A percentile compares a stretch with the other conserved stretches of the same genome.
Conservation (phyloP, 2,329 filamentous ascomycete genomes). For the Zopfia rhizophila region DNA sequence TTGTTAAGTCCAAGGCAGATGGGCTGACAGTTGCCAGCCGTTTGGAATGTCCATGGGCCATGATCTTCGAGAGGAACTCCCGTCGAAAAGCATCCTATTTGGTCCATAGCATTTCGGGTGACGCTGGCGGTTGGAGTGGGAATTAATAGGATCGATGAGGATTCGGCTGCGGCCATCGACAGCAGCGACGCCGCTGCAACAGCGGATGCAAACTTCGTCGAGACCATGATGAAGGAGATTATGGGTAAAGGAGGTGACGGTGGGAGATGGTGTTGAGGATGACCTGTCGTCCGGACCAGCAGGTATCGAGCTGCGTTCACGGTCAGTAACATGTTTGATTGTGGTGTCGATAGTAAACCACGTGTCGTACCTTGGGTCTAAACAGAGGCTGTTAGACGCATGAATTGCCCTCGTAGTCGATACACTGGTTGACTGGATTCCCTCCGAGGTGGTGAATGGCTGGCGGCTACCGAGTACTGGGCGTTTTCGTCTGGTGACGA, state of each 20-base stretch:
- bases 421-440: slow-evolving; percentile 15
- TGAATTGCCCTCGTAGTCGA: slow-evolving; percentile 29
- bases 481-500: slow-evolving; percentile 9
- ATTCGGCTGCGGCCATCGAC: slow-evolving; percentile 37
- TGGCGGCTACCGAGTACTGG: too few species aligned
- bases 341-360: slow-evolving; percentile 11
- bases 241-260: slow-evolving; percentile 12
- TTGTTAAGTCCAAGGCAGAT: slow-evolving; percentile 60
- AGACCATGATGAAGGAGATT: slow-evolving; percentile 42
- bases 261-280: slow-evolving; percentile 11
- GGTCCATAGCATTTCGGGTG: slow-evolving; percentile 36
- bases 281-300: slow-evolving; percentile 30
- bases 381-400: slow-evolving; percentile 30
- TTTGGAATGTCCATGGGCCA: slow-evolving; percentile 63
- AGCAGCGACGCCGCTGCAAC: slow-evolving; percentile 44
- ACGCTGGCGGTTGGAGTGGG: slow-evolving; percentile 44
- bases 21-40: slow-evolving; percentile 64
- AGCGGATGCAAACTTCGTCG: slow-evolving; percentile 42
- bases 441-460: slow-evolving; percentile 16
- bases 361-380: slow-evolving; percentile 38
- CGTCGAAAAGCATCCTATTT: slow-evolving; percentile 64
- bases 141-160: slow-evolving; percentile 28
- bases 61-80: slow-evolving; percentile 59
- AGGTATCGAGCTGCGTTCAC: slow-evolving; percentile 30
- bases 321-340: slow-evolving; percentile 30